These are phyloP conservation scores for Carpinus viminea DNA, from an alignment of 306 rosid genomes.

Conservation along the genomic window DNA sequence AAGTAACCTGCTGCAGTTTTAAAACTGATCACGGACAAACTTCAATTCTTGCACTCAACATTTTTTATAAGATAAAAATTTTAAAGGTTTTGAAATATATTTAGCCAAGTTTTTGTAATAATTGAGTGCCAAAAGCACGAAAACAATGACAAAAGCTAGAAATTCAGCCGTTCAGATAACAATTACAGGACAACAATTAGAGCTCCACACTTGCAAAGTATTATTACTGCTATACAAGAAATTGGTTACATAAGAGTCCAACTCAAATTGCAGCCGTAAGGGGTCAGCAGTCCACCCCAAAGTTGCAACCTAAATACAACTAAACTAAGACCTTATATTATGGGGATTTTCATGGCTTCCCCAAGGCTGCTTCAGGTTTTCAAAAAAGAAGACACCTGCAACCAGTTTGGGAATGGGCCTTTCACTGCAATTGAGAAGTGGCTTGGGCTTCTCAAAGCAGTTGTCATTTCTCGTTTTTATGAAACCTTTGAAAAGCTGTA, in stretches of 20 bases:
- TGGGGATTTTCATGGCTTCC: not conserved
- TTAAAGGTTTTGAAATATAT: conserved; percentile 15
- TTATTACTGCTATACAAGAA: conserved; percentile 17
- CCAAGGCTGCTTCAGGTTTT: not conserved
- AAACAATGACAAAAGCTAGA: conserved; percentile 22
- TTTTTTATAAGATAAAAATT: conserved; percentile 27
- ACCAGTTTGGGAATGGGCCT: not conserved
- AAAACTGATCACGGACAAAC: conserved; percentile 54
- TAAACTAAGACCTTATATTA: not conserved
- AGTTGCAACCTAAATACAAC: not conserved
- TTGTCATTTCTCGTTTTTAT: not conserved
- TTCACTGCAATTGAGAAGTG: not conserved
- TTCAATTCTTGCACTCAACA: conserved; percentile 40
- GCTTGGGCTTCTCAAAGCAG: not conserved
- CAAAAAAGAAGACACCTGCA: not conserved
- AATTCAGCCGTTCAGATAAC: not conserved
- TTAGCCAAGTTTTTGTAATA: conserved; percentile 25
- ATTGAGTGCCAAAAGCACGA: conserved; percentile 34
- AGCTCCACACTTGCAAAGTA: conserved; percentile 16
- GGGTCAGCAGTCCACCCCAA: not conserved
- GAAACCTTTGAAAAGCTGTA: not conserved
- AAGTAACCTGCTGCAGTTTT: conserved; percentile 89
- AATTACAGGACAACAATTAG: conserved; percentile 10
- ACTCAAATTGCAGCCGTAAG: not conserved
- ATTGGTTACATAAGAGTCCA: not conserved